phyloP scores from a whole-genome alignment of 2,329 filamentous ascomycete species.

The Botryotinia globosa region DNA sequence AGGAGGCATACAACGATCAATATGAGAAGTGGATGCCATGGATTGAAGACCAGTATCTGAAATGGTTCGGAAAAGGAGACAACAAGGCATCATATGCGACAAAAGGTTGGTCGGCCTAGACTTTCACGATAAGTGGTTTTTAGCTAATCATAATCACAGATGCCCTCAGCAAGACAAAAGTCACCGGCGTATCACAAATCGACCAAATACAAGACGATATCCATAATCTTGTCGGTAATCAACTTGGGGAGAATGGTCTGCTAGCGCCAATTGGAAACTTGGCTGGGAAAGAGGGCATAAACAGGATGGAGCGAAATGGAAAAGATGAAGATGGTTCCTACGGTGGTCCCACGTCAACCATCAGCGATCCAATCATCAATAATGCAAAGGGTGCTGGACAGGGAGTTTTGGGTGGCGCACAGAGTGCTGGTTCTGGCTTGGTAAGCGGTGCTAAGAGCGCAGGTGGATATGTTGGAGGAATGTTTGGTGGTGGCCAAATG shows the following conservation, averaged over 20 bases:
- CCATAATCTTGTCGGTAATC: slow-evolving; percentile 43
- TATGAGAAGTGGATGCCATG: slow-evolving; percentile 76
- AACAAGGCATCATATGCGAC: slow-evolving; percentile 72
- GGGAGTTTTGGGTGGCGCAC: slow-evolving; percentile 22
- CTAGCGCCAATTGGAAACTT: slow-evolving; percentile 62
- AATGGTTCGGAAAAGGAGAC: slow-evolving; percentile 67
- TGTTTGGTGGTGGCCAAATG: slow-evolving; percentile 23
- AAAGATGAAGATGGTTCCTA: slow-evolving; percentile 59
- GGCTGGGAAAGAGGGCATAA: slow-evolving; percentile 62
- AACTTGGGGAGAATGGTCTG: slow-evolving; percentile 66
- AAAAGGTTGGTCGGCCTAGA: slow-evolving; percentile 51
- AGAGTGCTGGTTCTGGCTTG: slow-evolving; percentile 23
- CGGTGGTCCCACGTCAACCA: slow-evolving; percentile 19
- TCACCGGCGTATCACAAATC: slow-evolving; percentile 57
- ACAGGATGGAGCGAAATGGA: slow-evolving; percentile 61
- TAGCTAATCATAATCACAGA: slow-evolving; percentile 44
- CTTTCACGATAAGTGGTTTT: not conserved
- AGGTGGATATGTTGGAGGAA: slow-evolving; percentile 21
- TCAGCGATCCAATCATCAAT: slow-evolving; percentile 18
- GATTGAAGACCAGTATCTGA: slow-evolving; percentile 70
- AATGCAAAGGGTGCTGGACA: slow-evolving; percentile 22
- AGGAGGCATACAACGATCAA: slow-evolving; percentile 65
- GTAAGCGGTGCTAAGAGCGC: slow-evolving; percentile 23
- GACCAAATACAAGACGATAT: slow-evolving; percentile 19
- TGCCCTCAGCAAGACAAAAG: slow-evolving; percentile 64